These are phyloP conservation scores for Saturnispora hagleri DNA, from an alignment of 805 yeast genomes.

Conservation along the genomic window DNA sequence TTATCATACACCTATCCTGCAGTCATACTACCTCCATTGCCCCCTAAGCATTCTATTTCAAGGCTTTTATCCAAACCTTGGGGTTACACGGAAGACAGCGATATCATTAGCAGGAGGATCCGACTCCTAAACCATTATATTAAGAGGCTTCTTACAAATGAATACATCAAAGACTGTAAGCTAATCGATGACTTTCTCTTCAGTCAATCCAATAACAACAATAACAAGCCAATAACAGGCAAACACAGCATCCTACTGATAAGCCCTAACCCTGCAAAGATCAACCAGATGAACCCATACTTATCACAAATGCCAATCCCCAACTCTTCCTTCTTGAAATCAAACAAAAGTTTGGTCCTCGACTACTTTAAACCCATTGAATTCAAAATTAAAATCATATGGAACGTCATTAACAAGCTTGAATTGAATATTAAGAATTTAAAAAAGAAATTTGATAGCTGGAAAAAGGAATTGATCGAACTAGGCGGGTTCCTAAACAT, in stretches of 20 bases:
- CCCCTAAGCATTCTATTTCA: conserved; percentile 61
- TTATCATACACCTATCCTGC: conserved; percentile 72
- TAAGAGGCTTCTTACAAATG: conserved; percentile 29
- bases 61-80: conserved; percentile 25
- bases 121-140: conserved; percentile 38
- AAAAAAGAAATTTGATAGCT: conserved; percentile 31
- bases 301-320: conserved; percentile 40
- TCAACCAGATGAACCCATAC: conserved; percentile 34
- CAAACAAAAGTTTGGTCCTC: conserved; percentile 19
- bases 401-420: conserved; percentile 19
- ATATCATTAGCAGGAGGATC: conserved; percentile 38
- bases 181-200: conserved; percentile 36
- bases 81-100: conserved; percentile 23
- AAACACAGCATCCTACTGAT: conserved; percentile 41
- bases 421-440: conserved; percentile 32
- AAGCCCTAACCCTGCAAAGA: conserved; percentile 42
- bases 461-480: conserved; percentile 36
- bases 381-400: conserved; percentile 12
- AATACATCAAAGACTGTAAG: conserved; percentile 29
- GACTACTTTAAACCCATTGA: conserved; percentile 24
- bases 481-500: conserved; percentile 50
- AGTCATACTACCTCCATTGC: conserved; percentile 91
- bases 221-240: conserved; percentile 38
- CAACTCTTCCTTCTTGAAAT: conserved; percentile 22
- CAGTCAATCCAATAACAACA: conserved; percentile 15